phyloP scores from a whole-genome alignment of 805 yeast genomes.

The Candida mattraensis region DNA sequence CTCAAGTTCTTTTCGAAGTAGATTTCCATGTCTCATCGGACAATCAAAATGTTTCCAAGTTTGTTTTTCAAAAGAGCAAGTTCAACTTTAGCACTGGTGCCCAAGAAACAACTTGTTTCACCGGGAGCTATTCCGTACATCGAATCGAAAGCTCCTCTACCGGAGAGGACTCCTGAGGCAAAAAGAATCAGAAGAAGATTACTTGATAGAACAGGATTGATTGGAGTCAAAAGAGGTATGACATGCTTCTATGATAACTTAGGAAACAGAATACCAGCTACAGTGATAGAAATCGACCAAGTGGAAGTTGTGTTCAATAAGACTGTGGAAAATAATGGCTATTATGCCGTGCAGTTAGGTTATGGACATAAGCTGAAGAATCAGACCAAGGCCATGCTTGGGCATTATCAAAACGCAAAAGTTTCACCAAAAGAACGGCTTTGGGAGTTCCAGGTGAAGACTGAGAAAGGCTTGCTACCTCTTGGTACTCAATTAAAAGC shows the following conservation, averaged over 20 bases:
- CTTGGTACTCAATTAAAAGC: constrained; percentile 79
- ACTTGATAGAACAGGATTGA: constrained; percentile 76
- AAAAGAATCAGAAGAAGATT: constrained; percentile 73
- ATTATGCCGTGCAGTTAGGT: constrained; percentile 84
- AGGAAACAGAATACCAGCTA: constrained; percentile 77
- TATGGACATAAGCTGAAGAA: constrained; percentile 70
- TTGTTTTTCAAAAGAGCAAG: constrained; percentile 23
- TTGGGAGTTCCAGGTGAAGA: constrained; percentile 78
- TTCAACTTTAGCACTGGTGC: constrained; percentile 37
- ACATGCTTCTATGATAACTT: constrained; percentile 70
- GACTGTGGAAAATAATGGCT: constrained; percentile 73
- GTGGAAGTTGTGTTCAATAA: constrained; percentile 81
- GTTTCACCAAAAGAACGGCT: constrained; percentile 80
- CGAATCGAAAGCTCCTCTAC: constrained; percentile 47
- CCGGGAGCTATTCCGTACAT: constrained; percentile 51
- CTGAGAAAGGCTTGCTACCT: constrained; percentile 63
- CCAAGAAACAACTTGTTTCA: constrained; percentile 35
- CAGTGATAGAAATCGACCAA: constrained; percentile 82
- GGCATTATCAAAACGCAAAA: constrained; percentile 73
- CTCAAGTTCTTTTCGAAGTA: no score
- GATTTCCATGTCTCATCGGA: constrained; percentile 2
- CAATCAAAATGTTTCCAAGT: constrained; percentile 2
- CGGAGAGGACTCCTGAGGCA: constrained; percentile 65
- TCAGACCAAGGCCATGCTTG: constrained; percentile 63
- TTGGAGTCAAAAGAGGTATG: constrained; percentile 90